A percentile compares a stretch with the other conserved stretches of the same genome.
phyloP scores from a whole-genome alignment of 2,329 filamentous ascomycete species.

The Fusarium buharicum region DNA sequence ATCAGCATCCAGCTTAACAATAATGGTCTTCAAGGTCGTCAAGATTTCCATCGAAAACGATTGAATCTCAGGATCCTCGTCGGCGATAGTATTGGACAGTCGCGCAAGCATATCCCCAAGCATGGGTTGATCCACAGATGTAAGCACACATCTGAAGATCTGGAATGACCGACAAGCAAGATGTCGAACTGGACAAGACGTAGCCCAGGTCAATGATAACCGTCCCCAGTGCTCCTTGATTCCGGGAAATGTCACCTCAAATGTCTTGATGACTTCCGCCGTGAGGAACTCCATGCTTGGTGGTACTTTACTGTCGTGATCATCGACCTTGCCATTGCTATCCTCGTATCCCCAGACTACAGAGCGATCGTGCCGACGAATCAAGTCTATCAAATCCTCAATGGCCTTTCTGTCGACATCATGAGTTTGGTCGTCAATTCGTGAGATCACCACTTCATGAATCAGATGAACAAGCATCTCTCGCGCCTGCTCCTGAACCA shows the following conservation, averaged over 20 bases:
- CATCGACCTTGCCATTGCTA: conserved; percentile 80
- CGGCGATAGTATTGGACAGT: conserved; percentile 95
- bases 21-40: conserved; percentile 91
- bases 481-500: conserved; percentile 95
- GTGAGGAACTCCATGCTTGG: conserved; percentile 88
- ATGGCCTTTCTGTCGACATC: conserved; percentile 74
- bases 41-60: conserved; percentile 98
- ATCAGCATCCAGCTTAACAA: conserved; percentile 81
- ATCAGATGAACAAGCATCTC: conserved; percentile 99
- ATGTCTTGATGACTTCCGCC: conserved; percentile 83
- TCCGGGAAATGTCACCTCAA: conserved; percentile 83
- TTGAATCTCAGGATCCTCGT: conserved; percentile 93
- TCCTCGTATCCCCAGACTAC: conserved; percentile 97
- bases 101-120: conserved; percentile 95
- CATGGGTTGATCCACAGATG: conserved; percentile 91
- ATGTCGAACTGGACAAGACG: conserved; percentile 93
- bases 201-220: conserved; percentile 92
- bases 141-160: conserved; percentile 93
- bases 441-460: conserved; percentile 88
- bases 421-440: conserved; percentile 75
- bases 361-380: conserved; percentile 83
- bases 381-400: conserved; percentile 86
- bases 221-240: conserved; percentile 93
- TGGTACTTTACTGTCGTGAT: conserved; percentile 82
- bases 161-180: conserved; percentile 97